A percentile compares a stretch with the other conserved stretches of the same genome.
These are phyloP conservation scores for Simmondsia chinensis DNA, from an alignment of 148 eudicot genomes.

Conservation along the genomic window DNA sequence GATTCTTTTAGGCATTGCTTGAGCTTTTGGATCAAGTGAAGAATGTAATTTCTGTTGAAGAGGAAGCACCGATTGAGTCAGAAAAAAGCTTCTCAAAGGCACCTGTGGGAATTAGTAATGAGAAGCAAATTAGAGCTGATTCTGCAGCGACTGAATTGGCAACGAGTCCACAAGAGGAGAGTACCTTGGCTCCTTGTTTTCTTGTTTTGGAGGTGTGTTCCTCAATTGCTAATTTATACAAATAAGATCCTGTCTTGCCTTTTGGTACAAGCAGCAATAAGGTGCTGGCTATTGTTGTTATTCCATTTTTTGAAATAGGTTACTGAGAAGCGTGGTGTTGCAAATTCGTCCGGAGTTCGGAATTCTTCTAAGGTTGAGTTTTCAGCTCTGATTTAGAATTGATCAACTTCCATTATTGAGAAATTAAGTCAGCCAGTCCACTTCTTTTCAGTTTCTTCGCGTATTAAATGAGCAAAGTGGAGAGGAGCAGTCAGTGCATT, in stretches of 20 bases:
- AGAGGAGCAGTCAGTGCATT: conserved; percentile 58
- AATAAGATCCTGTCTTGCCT: neutral
- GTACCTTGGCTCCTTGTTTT: conserved; percentile 22
- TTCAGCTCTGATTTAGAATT: neutral
- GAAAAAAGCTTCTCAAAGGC: conserved; percentile 7
- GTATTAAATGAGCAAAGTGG: conserved; percentile 80
- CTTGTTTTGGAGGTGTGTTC: conserved; percentile 63
- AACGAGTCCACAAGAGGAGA: conserved; percentile 1
- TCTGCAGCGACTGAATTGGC: conserved; percentile 7
- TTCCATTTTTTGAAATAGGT: conserved; percentile 34
- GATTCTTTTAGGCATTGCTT: conserved; percentile 53
- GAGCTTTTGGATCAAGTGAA: conserved; percentile 92
- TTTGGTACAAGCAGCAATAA: neutral
- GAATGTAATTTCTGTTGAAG: conserved; percentile 60
- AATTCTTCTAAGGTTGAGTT: conserved; percentile 55
- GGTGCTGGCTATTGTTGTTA: neutral
- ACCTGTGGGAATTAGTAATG: conserved; percentile 16
- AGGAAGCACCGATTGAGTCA: conserved; percentile 14
- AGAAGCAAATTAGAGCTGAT: conserved; percentile 6
- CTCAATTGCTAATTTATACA: neutral
- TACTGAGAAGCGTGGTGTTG: conserved; percentile 52
- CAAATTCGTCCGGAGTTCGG: conserved; percentile 35
- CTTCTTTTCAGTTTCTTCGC: conserved; percentile 57
- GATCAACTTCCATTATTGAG: conserved; percentile 1
- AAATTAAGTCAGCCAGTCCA: neutral